Conservation (phyloP, 176 grass and related monocot genomes). For the Juncus inflexus region DNA sequence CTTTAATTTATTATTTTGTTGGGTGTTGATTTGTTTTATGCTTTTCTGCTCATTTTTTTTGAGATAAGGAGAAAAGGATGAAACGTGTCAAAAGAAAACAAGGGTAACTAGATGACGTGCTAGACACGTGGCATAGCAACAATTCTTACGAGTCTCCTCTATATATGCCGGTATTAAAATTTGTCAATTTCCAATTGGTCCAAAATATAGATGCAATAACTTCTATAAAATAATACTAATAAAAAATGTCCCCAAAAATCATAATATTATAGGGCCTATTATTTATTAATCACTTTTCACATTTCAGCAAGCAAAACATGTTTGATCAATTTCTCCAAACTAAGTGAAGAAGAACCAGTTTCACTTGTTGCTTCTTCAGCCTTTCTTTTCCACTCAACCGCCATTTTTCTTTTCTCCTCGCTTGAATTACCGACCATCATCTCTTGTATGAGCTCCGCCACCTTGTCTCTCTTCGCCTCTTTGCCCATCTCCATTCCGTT, state of each 20-base stretch:
- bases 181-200: too few relatives aligned
- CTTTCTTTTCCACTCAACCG: constrained; percentile 23
- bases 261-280: too few relatives aligned
- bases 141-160: too few relatives aligned
- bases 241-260: too few relatives aligned
- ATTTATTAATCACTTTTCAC: too few relatives aligned
- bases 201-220: too few relatives aligned
- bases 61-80: background rate
- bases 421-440: constrained; percentile 36
- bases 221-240: too few relatives aligned
- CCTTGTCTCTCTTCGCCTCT: constrained; percentile 18
- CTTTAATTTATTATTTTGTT: background rate
- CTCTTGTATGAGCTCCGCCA: constrained; percentile 26
- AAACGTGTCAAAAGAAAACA: constrained; percentile 11
- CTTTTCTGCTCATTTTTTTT: background rate
- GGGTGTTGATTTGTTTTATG: constrained; percentile 11
- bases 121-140: background rate
- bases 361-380: constrained; percentile 22
- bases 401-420: constrained; percentile 29
- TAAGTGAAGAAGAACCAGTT: constrained; percentile 1
- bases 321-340: constrained; percentile 18
- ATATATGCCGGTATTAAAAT: too few relatives aligned
- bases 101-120: background rate
- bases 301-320: background rate
- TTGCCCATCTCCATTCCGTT: constrained; percentile 21